Evolutionary conservation across 208 protist genomes (phyloP).

Genomic region (Plasmodiophora brassicae): DNA sequence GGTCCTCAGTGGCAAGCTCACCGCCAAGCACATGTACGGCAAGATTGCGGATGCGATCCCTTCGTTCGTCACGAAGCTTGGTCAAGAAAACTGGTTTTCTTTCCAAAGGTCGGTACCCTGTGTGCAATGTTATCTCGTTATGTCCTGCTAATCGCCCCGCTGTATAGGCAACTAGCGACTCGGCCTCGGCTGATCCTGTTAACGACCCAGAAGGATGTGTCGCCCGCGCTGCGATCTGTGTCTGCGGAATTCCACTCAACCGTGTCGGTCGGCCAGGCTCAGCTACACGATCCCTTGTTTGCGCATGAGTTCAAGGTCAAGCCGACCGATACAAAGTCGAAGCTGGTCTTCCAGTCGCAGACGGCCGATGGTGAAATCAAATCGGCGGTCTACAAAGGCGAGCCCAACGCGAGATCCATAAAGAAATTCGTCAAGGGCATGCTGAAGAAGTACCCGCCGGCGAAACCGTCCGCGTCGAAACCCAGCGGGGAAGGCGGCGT

Average conservation of each 20-base stretch:
- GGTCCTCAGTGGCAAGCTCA: background rate
- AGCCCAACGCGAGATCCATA: background rate
- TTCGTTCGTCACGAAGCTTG: conserved; percentile 2
- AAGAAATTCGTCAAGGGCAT: background rate
- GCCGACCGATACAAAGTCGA: background rate
- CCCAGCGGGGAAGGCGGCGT: background rate
- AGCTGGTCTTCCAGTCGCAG: background rate
- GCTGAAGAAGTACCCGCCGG: background rate
- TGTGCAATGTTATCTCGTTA: background rate
- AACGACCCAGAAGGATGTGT: background rate
- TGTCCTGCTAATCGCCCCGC: background rate
- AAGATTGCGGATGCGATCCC: background rate
- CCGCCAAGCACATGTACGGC: background rate
- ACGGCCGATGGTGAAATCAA: background rate
- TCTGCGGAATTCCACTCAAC: background rate
- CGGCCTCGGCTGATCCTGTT: background rate
- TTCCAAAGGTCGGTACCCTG: background rate
- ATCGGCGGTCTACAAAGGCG: background rate
- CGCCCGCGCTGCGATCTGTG: background rate
- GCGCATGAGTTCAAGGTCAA: background rate
- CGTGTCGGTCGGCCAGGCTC: background rate
- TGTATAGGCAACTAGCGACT: background rate
- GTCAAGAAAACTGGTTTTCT: background rate
- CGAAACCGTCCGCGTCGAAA: too few relatives aligned
- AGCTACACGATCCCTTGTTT: background rate